Evolutionary conservation across 2,329 filamentous ascomycete genomes (phyloP).

Genomic region (Aspergillus aculeatus): DNA sequence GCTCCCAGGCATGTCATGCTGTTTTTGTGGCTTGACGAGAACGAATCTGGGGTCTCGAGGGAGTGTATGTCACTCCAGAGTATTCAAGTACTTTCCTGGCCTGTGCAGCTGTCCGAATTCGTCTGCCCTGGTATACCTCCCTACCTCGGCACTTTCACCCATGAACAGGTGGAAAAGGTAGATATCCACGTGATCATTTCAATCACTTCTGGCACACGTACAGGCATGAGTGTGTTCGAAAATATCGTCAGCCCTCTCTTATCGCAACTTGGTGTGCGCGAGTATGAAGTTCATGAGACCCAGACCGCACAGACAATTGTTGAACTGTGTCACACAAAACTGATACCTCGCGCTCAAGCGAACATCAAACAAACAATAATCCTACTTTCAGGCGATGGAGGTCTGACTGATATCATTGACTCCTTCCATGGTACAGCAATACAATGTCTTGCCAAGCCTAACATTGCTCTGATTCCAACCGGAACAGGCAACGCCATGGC

Average conservation of each 20-base stretch:
- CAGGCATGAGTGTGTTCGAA: constrained; percentile 57
- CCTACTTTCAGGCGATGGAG: constrained; percentile 84
- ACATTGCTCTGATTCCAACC: constrained; percentile 55
- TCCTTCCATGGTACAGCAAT: constrained; percentile 45
- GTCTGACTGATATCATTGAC: constrained; percentile 79
- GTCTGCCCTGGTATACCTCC: constrained; percentile 20
- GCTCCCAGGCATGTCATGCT: constrained; percentile 21
- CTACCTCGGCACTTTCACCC: constrained; percentile 17
- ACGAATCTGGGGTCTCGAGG: background rate
- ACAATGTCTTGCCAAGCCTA: constrained; percentile 48
- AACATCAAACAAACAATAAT: constrained; percentile 62
- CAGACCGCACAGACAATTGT: constrained; percentile 62
- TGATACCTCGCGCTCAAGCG: constrained; percentile 52
- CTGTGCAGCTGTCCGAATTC: constrained; percentile 17
- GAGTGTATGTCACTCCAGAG: constrained; percentile 15
- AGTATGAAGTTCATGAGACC: constrained; percentile 62
- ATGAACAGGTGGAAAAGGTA: background rate
- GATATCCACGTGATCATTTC: constrained; percentile 65
- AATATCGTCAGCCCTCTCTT: constrained; percentile 58
- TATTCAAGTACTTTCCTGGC: constrained; percentile 13
- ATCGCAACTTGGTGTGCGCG: constrained; percentile 42
- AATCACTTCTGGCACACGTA: constrained; percentile 62
- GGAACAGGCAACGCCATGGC: constrained; percentile 51
- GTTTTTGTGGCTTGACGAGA: constrained; percentile 20
- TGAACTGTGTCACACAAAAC: constrained; percentile 56